Base-by-base conservation (phyloP, 257 asterid species). In the Solanum paucissectum region DNA sequence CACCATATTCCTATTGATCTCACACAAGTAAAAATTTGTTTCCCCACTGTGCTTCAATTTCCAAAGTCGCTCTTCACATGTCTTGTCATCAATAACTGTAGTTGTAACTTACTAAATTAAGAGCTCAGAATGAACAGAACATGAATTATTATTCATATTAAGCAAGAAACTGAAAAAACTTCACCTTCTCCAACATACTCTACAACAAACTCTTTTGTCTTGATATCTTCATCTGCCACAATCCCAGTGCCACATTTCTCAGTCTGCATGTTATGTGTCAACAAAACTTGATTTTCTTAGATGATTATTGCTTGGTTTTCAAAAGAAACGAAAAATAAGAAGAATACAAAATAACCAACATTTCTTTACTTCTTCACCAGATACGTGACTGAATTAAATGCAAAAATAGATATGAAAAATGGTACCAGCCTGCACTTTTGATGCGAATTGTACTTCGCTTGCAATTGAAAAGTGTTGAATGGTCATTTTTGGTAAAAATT, bases 131-230 rank as follows among this genome's bases (percentile, higher is more conserved):
- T 60, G 23, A n/a, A 85, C 27, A 79, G 25, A 55, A 74, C 23
- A 37, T 71, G 62, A 58, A 89, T 11, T 62, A 37, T 73, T 84
- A 40, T 74, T 86, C 25, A 20, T 83, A 40, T 60, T 75, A 25
- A 84, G 37, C 60, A 90, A 72, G 77, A 77, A 60, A 62, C 88
- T 66, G 71, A 73, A 36, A 58, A 74, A 86, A 66, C 9, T 69
- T 77, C 89, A 96, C 99, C 99, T 97, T 97, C 99, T 81, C 99
- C 99, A 77, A 97, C 99, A 94, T 97, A 97, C 92, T 97, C 99
- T 87, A 97, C 92, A 86, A 95, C 93, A 91, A 95, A 97, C 62
- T 95, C 99, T 90, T 98, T 98, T 90, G 52, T 91, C 85, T 88
- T 94, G 90, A 97, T 95, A 91, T 97, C 98, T 93, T 97, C 99